Conservation (phyloP, 2,329 filamentous ascomycete genomes). For the Pseudonectria buxi region DNA sequence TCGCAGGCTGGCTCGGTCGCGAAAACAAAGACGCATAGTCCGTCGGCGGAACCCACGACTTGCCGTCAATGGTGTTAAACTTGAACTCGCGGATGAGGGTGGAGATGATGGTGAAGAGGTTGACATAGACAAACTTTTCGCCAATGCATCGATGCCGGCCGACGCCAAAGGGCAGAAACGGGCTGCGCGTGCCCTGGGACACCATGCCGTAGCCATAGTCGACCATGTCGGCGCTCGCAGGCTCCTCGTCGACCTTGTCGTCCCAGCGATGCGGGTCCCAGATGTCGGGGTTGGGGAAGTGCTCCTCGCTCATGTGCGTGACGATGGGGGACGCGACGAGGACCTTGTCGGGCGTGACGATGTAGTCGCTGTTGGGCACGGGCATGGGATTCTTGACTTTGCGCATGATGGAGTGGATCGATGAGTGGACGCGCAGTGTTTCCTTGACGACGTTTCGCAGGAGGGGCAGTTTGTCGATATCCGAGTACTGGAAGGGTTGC, state of each 20-base stretch:
- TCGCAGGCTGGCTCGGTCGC: conserved; percentile 62
- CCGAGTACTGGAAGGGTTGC: conserved; percentile 68
- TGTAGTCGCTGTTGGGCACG: conserved; percentile 73
- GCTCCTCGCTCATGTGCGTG: too few relatives aligned
- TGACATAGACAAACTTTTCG: conserved; percentile 91
- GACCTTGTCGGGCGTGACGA: conserved; percentile 73
- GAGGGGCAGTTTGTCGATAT: conserved; percentile 70
- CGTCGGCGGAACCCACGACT: conserved; percentile 60
- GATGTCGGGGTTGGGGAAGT: conserved; percentile 73
- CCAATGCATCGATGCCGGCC: conserved; percentile 92
- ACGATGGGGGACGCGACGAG: conserved; percentile 69
- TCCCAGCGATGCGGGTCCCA: conserved; percentile 96
- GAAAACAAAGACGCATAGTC: conserved; percentile 68
- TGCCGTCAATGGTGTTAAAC: conserved; percentile 68
- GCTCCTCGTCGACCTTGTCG: conserved; percentile 58
- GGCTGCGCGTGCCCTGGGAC: conserved; percentile 81
- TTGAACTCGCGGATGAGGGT: conserved; percentile 73
- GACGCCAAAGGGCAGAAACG: conserved; percentile 90
- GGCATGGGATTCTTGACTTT: conserved; percentile 84
- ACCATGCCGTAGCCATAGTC: conserved; percentile 94
- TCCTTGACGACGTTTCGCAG: conserved; percentile 85
- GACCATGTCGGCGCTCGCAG: too few relatives aligned
- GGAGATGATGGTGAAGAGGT: conserved; percentile 79
- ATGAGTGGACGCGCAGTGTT: conserved; percentile 82
- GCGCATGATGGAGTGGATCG: conserved; percentile 92